Evolutionary conservation across 1,284 basidiomycete genomes (phyloP).

Genomic region (Polyporus tsugae): DNA sequence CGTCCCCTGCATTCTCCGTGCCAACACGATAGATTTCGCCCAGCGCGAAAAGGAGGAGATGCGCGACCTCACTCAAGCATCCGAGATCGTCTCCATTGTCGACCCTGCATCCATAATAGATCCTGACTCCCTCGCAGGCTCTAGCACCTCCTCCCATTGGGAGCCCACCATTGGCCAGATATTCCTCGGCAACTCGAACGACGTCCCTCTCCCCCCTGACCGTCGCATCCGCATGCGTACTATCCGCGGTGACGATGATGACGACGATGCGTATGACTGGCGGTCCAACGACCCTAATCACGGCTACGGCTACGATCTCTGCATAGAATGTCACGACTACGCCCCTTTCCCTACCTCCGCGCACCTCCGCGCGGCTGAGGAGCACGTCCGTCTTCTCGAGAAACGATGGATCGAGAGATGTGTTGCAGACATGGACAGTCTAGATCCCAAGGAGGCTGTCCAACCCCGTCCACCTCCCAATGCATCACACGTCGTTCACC

Average conservation of each 20-base stretch:
- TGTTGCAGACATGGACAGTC: slow-evolving; percentile 37
- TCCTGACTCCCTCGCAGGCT: slow-evolving; percentile 38
- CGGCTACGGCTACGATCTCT: slow-evolving; percentile 79
- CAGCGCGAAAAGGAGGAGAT: slow-evolving; percentile 89
- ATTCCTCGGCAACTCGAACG: slow-evolving; percentile 80
- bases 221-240: slow-evolving; percentile 38
- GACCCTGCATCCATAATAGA: slow-evolving; percentile 21
- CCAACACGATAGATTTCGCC: slow-evolving; percentile 78
- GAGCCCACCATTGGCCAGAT: slow-evolving; percentile 68
- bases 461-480: slow-evolving; percentile 73
- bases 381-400: slow-evolving; percentile 71
- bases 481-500: slow-evolving; percentile 74
- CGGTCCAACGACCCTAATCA: slow-evolving; percentile 65
- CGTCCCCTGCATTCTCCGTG: slow-evolving; percentile 40
- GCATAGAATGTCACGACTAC: slow-evolving; percentile 86
- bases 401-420: slow-evolving; percentile 63
- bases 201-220: slow-evolving; percentile 64
- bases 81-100: slow-evolving; percentile 57
- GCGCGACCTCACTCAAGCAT: slow-evolving; percentile 85
- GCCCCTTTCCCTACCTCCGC: slow-evolving; percentile 71
- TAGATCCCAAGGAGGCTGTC: slow-evolving; percentile 47
- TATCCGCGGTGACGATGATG: slow-evolving; percentile 31
- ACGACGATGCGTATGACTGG: slow-evolving; percentile 61
- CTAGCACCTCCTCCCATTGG: slow-evolving; percentile 54
- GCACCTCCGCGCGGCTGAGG: slow-evolving; percentile 74